Evolutionary conservation across 345 rosid species (phyloP).

Genomic region (Salix dunnii): DNA sequence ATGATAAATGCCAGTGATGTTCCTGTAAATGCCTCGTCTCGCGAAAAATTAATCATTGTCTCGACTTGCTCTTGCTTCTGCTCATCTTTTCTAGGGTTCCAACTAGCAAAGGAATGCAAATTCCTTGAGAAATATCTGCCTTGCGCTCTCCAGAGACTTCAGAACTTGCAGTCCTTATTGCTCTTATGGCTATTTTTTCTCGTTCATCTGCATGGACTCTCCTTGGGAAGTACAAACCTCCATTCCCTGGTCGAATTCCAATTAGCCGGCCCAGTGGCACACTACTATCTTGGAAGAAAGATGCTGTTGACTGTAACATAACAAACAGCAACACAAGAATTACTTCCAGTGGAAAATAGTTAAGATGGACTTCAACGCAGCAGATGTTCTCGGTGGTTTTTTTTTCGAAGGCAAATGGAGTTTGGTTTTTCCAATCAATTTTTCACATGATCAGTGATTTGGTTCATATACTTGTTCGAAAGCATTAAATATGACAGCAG

Average conservation of each 20-base stretch:
- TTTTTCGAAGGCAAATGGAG: background rate
- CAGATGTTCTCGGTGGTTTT: background rate
- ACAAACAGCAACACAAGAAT: background rate
- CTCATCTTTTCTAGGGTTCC: conserved; percentile 35
- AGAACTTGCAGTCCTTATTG: conserved; percentile 2
- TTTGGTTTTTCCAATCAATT: background rate
- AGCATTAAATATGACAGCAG: background rate
- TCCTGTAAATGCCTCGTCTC: background rate
- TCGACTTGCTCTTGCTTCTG: conserved; percentile 32
- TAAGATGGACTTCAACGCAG: background rate
- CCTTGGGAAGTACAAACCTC: conserved; percentile 32
- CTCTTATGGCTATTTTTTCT: background rate
- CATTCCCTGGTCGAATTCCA: conserved; percentile 33
- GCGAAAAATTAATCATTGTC: background rate
- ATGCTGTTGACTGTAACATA: conserved; percentile 42
- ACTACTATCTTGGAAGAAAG: conserved; percentile 52
- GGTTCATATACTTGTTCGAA: background rate
- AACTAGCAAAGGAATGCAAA: conserved; percentile 46
- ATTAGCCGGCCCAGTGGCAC: conserved; percentile 47
- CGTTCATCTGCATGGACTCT: conserved; percentile 18
- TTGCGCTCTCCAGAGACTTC: conserved; percentile 5
- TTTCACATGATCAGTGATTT: background rate
- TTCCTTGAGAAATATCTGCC: conserved; percentile 32
- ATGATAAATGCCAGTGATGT: background rate
- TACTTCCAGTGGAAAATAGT: background rate